Evolutionary conservation across 1,284 basidiomycete species (phyloP).

Genomic region (Pisolithus thermaeus): DNA sequence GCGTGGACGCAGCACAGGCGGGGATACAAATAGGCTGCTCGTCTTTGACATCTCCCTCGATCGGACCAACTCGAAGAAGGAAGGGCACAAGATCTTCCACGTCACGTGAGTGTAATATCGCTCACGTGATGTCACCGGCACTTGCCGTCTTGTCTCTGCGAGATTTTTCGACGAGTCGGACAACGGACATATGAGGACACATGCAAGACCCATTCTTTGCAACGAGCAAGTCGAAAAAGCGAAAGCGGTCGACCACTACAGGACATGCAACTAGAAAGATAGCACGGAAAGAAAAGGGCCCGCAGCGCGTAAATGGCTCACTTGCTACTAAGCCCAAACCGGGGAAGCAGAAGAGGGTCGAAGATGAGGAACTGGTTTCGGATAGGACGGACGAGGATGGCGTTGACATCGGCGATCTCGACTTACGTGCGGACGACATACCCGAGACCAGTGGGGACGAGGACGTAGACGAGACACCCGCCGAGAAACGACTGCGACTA

Average conservation of each 20-base stretch:
- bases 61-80: neutral
- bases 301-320: conserved; percentile 20
- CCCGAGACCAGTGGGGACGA: conserved; percentile 67
- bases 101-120: conserved; percentile 6
- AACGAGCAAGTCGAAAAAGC: conserved; percentile 61
- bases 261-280: conserved; percentile 23
- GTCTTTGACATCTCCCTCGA: neutral
- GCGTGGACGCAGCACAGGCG: neutral
- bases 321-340: conserved; percentile 5
- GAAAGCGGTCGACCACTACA: conserved; percentile 47
- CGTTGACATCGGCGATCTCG: conserved; percentile 72
- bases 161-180: conserved; percentile 19
- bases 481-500: conserved; percentile 86
- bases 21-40: neutral
- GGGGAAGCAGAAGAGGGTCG: conserved; percentile 30
- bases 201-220: conserved; percentile 86
- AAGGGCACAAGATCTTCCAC: neutral
- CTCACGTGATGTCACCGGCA: conserved; percentile 9
- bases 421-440: conserved; percentile 61
- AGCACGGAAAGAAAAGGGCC: conserved; percentile 16
- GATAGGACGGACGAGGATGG: conserved; percentile 57
- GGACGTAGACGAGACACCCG: conserved; percentile 86
- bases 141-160: conserved; percentile 8
- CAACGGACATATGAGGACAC: conserved; percentile 1
- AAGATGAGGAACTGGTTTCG: conserved; percentile 71